Evolutionary conservation across 306 rosid species (phyloP), one percentile per base, ranked within the genome.

Genomic region (Malus domestica): DNA sequence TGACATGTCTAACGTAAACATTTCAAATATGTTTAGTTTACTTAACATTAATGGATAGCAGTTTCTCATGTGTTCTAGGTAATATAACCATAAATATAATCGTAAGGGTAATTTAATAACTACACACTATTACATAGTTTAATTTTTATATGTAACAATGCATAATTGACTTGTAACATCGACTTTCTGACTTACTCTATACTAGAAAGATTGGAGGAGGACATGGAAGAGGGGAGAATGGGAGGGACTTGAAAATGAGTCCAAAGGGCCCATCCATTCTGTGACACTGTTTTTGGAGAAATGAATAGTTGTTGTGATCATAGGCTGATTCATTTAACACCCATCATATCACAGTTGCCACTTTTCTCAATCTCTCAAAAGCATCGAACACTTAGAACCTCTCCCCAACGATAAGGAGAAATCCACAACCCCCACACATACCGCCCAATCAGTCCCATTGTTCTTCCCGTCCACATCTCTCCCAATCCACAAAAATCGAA

Each of bases 371-470:
- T 76, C 79, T 73, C 80, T 75, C 68, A 66, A 79, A 83, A 44
- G 77, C 54, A 83, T 84, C 87, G 88, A 80, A 83, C 84, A 81
- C 77, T 87, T 76, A 57, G 82, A 86, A 82, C 99, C 99, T 92
- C 97, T 78, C 89, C 89, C 82, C 89, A 70, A 65, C 82, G 99
- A 95, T 96, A 96, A 96, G 98, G 98, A 83, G 82, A 79, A 78
- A 80, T 88, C 88, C 80, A 72, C 81, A 70, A 77, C 68, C 82
- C 78, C 78, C 61, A 44, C 60, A 54, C 78, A 75, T 73, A 15
- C 55, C 40, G 72, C 85, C 91, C 95, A 91, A 83, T 81, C 96
- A 70, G 75, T 84, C 81, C 29, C 79, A 27, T 87, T 79, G 82
- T 33, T 61, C 84, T 73, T 74, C 76, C 49, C 87, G 89, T 87